Percentiles rank a stretch among this genome's conserved stretches.
Evolutionary conservation across 768 basidiomycete species (phyloP).

Genomic region (Rossbeevera mucosa): DNA sequence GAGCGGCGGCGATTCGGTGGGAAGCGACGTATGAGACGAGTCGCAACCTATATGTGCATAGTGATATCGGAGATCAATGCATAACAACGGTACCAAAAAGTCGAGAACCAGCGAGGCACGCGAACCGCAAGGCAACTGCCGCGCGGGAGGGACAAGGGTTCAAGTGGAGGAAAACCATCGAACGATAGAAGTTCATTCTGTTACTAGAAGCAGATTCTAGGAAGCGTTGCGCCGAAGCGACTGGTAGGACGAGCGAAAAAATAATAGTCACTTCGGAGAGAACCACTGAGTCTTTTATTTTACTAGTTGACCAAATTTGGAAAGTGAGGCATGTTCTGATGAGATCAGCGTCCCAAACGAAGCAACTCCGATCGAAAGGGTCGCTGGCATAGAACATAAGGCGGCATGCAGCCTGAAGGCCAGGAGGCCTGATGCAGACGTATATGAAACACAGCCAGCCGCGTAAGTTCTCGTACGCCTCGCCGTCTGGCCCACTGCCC

Average conservation of each 20-base stretch:
- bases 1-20: conserved; percentile 8
- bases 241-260: neutral
- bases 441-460: conserved; percentile 6
- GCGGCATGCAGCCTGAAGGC: neutral
- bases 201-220: neutral
- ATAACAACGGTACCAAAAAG: neutral
- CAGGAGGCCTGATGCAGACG: conserved; percentile 3
- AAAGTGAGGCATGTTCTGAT: neutral
- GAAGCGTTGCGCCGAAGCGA: neutral
- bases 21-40: neutral
- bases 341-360: neutral
- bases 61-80: neutral
- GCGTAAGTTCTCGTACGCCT: neutral
- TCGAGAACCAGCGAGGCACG: neutral
- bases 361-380: neutral
- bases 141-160: neutral
- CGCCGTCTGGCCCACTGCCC: conserved; percentile 7
- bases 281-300: too few relatives aligned
- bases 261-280: too few relatives aligned
- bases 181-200: conserved; percentile 1
- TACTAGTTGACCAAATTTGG: too few relatives aligned
- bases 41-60: conserved; percentile 4
- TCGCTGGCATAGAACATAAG: neutral
- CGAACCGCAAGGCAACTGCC: neutral
- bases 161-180: neutral